Percentiles rank a stretch among this genome's conserved stretches.
phyloP scores from a whole-genome alignment of 1,139 yeast genomes.

The Tardiomyces blankii region DNA sequence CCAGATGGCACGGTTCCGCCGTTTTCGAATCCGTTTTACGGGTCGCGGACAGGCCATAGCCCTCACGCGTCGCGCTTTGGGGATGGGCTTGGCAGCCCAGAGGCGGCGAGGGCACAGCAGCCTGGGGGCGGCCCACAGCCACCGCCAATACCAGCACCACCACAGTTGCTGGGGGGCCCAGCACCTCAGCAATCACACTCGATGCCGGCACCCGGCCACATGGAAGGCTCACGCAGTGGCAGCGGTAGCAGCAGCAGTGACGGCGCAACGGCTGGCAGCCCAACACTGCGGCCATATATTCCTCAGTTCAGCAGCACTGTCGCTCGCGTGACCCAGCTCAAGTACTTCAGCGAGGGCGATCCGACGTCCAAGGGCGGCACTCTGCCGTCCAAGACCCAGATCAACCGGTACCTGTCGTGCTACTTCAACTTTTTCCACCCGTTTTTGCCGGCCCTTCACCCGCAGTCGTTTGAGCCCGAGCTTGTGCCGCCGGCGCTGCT shows the following conservation, averaged over 20 bases:
- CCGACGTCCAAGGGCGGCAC: neutral
- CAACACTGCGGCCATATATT: neutral
- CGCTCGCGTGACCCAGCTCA: constrained; percentile 2
- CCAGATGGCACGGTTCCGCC: no score
- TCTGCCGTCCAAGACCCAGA: constrained; percentile 7
- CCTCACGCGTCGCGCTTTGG: neutral
- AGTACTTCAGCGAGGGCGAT: neutral
- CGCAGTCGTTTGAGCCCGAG: constrained; percentile 22
- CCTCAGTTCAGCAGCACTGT: neutral
- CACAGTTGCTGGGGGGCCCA: no score
- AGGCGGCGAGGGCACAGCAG: no score
- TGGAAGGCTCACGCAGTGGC: no score
- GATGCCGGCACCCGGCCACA: no score
- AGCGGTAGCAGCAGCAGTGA: no score
- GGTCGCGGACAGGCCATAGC: constrained; percentile 1
- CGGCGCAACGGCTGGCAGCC: no score
- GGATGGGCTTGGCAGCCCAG: no score
- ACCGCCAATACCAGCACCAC: no score
- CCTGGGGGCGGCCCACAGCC: no score
- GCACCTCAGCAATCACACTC: no score
- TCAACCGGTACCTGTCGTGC: constrained; percentile 22
- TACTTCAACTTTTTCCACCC: constrained; percentile 27
- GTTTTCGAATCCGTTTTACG: constrained; percentile 10
- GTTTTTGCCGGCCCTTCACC: constrained; percentile 24
- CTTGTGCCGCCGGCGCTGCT: constrained; percentile 22